phyloP scores from a whole-genome alignment of 1,139 yeast species.

The Yamadazyma kanchanaburiensis region DNA sequence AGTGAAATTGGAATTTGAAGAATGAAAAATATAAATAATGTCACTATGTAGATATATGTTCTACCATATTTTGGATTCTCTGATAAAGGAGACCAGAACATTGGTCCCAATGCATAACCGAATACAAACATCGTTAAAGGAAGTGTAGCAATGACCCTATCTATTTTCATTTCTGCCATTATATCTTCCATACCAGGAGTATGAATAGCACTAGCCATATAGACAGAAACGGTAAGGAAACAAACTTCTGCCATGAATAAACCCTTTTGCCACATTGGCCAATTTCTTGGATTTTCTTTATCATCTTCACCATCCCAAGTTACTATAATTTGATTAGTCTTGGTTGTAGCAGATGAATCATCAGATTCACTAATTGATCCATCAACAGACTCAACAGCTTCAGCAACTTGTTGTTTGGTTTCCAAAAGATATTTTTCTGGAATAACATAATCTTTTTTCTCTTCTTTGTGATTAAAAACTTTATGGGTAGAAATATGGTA shows the following conservation, averaged over 20 bases:
- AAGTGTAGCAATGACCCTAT: constrained; percentile 41
- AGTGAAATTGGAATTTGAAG: constrained; percentile 34
- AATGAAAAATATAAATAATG: no score
- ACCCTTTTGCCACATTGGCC: constrained; percentile 20
- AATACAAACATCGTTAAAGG: constrained; percentile 40
- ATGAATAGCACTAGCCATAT: constrained; percentile 28
- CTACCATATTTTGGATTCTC: constrained; percentile 55
- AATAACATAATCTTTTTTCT: constrained; percentile 24
- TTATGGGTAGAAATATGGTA: constrained; percentile 31
- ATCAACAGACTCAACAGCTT: neutral
- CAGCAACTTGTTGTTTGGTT: no score
- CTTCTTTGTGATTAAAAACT: constrained; percentile 26
- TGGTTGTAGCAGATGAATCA: no score
- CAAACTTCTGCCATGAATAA: constrained; percentile 19
- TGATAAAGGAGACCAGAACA: constrained; percentile 52
- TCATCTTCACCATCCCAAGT: constrained; percentile 20
- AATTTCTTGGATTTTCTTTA: constrained; percentile 28
- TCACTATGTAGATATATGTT: constrained; percentile 36
- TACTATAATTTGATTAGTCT: constrained; percentile 3
- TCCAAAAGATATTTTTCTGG: constrained; percentile 31
- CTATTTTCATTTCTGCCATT: constrained; percentile 37
- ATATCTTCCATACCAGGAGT: constrained; percentile 32
- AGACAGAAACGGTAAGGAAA: constrained; percentile 22
- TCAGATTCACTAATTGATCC: neutral
- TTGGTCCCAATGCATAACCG: constrained; percentile 58